Base-by-base conservation (phyloP, 73 alveolate genomes). In the Uronychia binucleata region DNA sequence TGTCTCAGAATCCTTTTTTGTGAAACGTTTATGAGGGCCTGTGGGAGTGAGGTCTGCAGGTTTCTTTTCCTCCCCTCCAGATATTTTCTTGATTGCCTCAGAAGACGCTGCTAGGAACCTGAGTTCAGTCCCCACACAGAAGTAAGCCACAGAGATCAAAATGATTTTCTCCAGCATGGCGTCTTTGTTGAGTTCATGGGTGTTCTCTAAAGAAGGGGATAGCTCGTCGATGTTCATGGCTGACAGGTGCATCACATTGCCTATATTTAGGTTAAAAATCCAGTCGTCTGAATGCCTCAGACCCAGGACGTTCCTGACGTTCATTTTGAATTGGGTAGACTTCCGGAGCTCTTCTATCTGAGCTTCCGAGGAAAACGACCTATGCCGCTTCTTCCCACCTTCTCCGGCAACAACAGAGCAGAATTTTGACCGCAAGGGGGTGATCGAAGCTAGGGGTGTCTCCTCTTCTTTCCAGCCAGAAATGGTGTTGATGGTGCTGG, bases 71-170 rank as follows among this genome's bases (percentile, higher is more conserved):
- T 75, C 0, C 86, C 60, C 30, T 32, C 74, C 74, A 57, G 11
- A 26, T 26, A 0, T 59, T 76, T 59, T 35, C 75, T 34, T 75
- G 31, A 1, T 79, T 30, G 82, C 29, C 32, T 78, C 78, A 14
- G 75, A n/a, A 58, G 86, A 58, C 5, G 92, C 28, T 30, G 83
- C 85, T 78, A 96, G 74, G 77, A 96, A 93, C 87, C 99, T 92
- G 46, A 96, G 78, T 90, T 96, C 99, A 29, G 98, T 96, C 14
- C 97, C 99, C 11, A 96, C 95, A 80, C 99, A 94, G 84, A 96
- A 96, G 82, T 94, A 95, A 58, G 97, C 80, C 0, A 96, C 98
- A 25, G 96, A 86, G 57, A 94, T 88, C 94, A 96, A 83, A 1
- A 96, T 94, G 74, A 96, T 94, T 60, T 96, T 96, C 85, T 96